Evolutionary conservation across 139 green algal genomes (phyloP), one percentile per base, ranked within the genome.

Genomic region (Yamagishiella unicocca): DNA sequence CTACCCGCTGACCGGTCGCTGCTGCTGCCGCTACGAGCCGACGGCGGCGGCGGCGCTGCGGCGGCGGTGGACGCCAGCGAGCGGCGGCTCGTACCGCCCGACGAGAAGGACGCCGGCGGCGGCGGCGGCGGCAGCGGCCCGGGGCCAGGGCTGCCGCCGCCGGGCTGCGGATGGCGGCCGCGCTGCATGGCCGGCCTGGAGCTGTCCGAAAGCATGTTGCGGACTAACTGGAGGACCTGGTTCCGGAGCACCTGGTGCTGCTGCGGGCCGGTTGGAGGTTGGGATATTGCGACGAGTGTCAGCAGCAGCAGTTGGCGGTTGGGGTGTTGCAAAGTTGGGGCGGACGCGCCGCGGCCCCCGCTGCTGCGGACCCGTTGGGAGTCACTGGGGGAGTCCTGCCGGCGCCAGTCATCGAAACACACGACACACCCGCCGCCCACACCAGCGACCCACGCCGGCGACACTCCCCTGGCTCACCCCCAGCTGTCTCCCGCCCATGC

Each of bases 151-250:
- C 50, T 50, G 54, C 37, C 54, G 37, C n/a, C 54, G 54, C n/a
- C 53, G n/a, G 53, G 24, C 72, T 62, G 43, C 72, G 27, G 72
- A 10, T 74, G 35, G 40, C 61, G 58, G 3, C 75, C 38, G 4
- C 40, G 61, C 29, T 61, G 61, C 61, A 76, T 74, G 40, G n/a
- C n/a, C n/a, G n/a, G n/a, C n/a, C n/a, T n/a, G n/a, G n/a, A 85
- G 61, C 25, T 74, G 40, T 85, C 79, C 40, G 40, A 37, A 14
- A 66, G 31, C 79, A 85, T 74, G 61, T 61, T 24, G 2, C 42
- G 61, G 2, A 85, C 61, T 12, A 85, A 7, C 42, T 85, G 79
- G 14, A 25, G 4, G 29, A 85, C 79, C 27, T 55, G 58, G 29
- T 61, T 61, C 1, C 79, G 66, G 2, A 80, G 42, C 19, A 43